phyloP scores from a whole-genome alignment of 306 rosid species.

The Glycine tomentella region DNA sequence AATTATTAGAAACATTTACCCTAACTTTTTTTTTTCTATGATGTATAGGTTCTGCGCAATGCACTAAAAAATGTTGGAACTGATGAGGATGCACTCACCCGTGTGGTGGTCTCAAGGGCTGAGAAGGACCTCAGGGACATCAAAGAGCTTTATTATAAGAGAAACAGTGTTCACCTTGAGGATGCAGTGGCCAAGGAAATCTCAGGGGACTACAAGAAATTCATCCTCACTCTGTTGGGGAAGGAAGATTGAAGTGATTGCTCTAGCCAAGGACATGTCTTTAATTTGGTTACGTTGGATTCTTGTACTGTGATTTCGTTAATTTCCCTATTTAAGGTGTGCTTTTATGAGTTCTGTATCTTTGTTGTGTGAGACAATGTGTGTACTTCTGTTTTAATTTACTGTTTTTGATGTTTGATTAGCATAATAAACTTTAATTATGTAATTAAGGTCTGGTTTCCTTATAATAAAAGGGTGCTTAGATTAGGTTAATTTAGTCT shows the following conservation, averaged over 20 bases:
- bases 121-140: slow-evolving; percentile 59
- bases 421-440: not conserved
- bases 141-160: slow-evolving; percentile 64
- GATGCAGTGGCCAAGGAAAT: slow-evolving; percentile 70
- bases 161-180: slow-evolving; percentile 65
- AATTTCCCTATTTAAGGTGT: not conserved
- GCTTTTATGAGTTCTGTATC: slow-evolving; percentile 6
- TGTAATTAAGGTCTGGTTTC: no score
- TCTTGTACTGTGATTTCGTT: slow-evolving; percentile 14
- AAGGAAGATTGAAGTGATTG: slow-evolving; percentile 49
- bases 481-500: no score
- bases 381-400: not conserved
- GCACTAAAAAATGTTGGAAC: slow-evolving; percentile 63
- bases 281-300: slow-evolving; percentile 19
- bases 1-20: not conserved
- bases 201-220: slow-evolving; percentile 74
- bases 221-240: slow-evolving; percentile 78
- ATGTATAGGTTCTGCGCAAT: slow-evolving; percentile 59
- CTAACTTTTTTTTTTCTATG: not conserved
- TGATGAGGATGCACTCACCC: slow-evolving; percentile 70
- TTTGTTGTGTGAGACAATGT: not conserved
- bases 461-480: no score
- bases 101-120: slow-evolving; percentile 79
- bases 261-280: slow-evolving; percentile 7
- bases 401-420: not conserved